Conservation (phyloP, 2,329 filamentous ascomycete genomes). For the Alternaria brassicicola region DNA sequence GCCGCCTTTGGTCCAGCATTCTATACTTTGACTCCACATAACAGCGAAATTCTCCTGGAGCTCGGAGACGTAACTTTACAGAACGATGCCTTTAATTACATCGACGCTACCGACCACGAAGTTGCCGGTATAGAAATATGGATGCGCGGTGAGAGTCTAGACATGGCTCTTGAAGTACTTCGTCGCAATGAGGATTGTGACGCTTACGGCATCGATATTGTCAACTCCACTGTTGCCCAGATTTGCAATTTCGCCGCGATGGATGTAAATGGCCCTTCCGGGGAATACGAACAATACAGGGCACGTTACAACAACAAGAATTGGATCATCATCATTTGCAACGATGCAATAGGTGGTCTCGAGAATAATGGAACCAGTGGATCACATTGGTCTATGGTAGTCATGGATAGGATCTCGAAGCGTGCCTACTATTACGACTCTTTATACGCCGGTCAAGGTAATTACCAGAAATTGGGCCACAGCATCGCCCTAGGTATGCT, state of each 20-base stretch:
- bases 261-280: neutral
- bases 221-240: constrained; percentile 21
- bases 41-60: constrained; percentile 19
- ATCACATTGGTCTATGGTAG: constrained; percentile 32
- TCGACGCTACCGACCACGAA: neutral
- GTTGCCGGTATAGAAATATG: neutral
- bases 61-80: constrained; percentile 16
- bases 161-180: constrained; percentile 29
- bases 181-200: constrained; percentile 10
- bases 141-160: constrained; percentile 28
- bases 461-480: neutral
- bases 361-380: constrained; percentile 12
- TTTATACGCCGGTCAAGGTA: neutral
- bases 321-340: constrained; percentile 37
- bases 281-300: constrained; percentile 14
- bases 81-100: constrained; percentile 20
- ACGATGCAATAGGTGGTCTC: constrained; percentile 23
- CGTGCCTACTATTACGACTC: constrained; percentile 28
- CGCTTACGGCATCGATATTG: constrained; percentile 21
- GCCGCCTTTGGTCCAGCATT: neutral
- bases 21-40: neutral
- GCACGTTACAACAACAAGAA: constrained; percentile 17
- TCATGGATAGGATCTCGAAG: constrained; percentile 15
- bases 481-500: constrained; percentile 12
- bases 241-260: constrained; percentile 12